phyloP scores from a whole-genome alignment of 1,284 basidiomycete species.

The Porodaedalea pini region DNA sequence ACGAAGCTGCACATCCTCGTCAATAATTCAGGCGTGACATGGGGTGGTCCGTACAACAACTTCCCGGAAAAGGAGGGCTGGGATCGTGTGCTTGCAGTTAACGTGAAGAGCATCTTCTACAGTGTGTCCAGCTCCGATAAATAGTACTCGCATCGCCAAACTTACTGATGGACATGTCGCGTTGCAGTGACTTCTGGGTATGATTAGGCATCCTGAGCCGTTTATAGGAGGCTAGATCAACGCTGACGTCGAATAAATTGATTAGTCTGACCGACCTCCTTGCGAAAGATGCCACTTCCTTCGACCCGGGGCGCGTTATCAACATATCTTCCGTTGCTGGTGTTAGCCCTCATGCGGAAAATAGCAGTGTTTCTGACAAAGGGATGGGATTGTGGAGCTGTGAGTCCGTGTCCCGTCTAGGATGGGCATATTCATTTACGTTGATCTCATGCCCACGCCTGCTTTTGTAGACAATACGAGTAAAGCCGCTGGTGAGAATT shows the following conservation, averaged over 20 bases:
- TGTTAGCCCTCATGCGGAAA: slow-evolving; percentile 49
- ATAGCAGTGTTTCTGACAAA: slow-evolving; percentile 46
- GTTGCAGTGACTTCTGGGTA: slow-evolving; percentile 63
- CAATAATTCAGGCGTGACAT: slow-evolving; percentile 78
- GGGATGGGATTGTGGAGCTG: slow-evolving; percentile 81
- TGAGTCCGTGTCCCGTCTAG: slow-evolving; percentile 42
- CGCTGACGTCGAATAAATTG: not conserved
- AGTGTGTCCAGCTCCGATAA: slow-evolving; percentile 36
- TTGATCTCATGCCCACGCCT: not conserved
- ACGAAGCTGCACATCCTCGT: slow-evolving; percentile 72
- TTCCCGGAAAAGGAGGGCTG: slow-evolving; percentile 81
- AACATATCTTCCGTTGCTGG: slow-evolving; percentile 79
- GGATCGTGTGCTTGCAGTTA: slow-evolving; percentile 77
- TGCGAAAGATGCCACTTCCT: slow-evolving; percentile 59
- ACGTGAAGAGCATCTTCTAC: slow-evolving; percentile 81
- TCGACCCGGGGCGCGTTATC: slow-evolving; percentile 72
- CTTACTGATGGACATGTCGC: slow-evolving; percentile 6
- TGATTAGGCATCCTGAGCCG: too few relatives aligned
- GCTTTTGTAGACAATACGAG: slow-evolving; percentile 62
- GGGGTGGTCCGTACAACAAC: slow-evolving; percentile 73
- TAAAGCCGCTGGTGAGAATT: slow-evolving; percentile 61
- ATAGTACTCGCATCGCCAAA: not conserved
- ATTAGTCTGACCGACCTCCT: slow-evolving; percentile 59
- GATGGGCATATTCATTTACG: not conserved
- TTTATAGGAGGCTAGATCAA: too few relatives aligned